These are phyloP conservation scores for Pittosporum tobira DNA, from an alignment of 129 eudicot species.

Conservation along the genomic window DNA sequence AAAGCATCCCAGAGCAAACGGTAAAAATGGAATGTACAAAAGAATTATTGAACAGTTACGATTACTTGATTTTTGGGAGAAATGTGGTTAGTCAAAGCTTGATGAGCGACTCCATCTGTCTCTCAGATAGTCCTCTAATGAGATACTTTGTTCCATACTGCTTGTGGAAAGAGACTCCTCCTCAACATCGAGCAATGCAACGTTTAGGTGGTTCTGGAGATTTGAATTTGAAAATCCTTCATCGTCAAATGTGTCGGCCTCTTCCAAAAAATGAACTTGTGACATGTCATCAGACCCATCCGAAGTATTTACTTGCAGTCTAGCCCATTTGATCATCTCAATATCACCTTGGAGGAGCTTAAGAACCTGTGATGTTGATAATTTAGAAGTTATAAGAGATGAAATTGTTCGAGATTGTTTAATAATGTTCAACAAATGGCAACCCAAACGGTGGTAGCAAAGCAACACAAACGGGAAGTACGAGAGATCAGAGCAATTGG, in stretches of 20 bases:
- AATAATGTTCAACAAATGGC: too few relatives aligned
- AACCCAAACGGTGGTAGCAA: too few relatives aligned
- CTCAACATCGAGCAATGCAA: constrained; percentile 83
- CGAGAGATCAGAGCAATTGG: too few relatives aligned
- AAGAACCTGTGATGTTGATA: constrained; percentile 32
- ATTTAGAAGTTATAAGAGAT: neutral
- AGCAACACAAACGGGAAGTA: too few relatives aligned
- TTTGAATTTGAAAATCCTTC: constrained; percentile 44
- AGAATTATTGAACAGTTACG: constrained; percentile 2
- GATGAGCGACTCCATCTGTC: constrained; percentile 92
- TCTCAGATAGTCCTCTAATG: constrained; percentile 68
- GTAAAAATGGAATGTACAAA: constrained; percentile 12
- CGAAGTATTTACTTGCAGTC: constrained; percentile 50
- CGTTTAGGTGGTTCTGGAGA: constrained; percentile 71
- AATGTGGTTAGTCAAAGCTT: constrained; percentile 53
- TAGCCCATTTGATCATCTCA: constrained; percentile 70
- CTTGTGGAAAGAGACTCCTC: constrained; percentile 67
- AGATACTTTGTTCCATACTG: constrained; percentile 68
- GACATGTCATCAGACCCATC: constrained; percentile 33
- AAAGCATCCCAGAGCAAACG: constrained; percentile 4
- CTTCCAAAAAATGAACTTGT: constrained; percentile 36
- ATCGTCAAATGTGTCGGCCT: constrained; percentile 43
- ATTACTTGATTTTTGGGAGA: neutral
- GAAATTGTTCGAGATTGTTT: neutral
- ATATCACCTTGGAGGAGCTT: constrained; percentile 80